Evolutionary conservation across 1,284 basidiomycete genomes (phyloP).

Genomic region (Takashimella tepidaria): DNA sequence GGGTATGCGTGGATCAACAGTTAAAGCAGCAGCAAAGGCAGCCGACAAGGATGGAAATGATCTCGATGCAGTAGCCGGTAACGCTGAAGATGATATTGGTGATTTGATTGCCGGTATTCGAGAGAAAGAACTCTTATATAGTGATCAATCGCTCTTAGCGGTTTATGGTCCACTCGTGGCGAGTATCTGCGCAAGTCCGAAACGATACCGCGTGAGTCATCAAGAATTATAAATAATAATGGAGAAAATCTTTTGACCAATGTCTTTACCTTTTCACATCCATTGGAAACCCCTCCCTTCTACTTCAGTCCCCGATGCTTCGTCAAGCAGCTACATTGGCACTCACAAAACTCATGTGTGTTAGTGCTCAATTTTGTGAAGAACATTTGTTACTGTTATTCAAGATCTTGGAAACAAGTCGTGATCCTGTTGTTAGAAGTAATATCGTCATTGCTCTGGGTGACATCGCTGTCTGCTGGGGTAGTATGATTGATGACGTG

Average conservation of each 20-base stretch:
- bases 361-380: conserved; percentile 91
- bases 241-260: neutral
- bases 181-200: conserved; percentile 76
- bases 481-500: conserved; percentile 84
- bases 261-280: too few relatives aligned
- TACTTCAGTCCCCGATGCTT: conserved; percentile 80
- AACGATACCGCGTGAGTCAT: conserved; percentile 74
- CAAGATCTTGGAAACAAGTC: conserved; percentile 86
- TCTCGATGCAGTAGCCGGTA: conserved; percentile 93
- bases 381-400: conserved; percentile 81
- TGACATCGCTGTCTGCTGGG: conserved; percentile 95
- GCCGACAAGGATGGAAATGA: conserved; percentile 71
- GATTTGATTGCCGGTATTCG: conserved; percentile 78
- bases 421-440: conserved; percentile 80
- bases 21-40: conserved; percentile 44
- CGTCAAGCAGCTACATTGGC: conserved; percentile 82
- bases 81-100: conserved; percentile 96
- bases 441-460: conserved; percentile 97
- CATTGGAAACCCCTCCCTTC: too few relatives aligned
- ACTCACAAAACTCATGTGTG: conserved; percentile 94
- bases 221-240: neutral
- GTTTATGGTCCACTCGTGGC: conserved; percentile 85
- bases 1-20: conserved; percentile 26
- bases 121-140: conserved; percentile 84
- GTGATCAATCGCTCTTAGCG: conserved; percentile 73